A percentile compares a stretch with the other conserved stretches of the same genome.
Evolutionary conservation across 2,329 filamentous ascomycete species (phyloP).

Genomic region (Penicillium olsonii): DNA sequence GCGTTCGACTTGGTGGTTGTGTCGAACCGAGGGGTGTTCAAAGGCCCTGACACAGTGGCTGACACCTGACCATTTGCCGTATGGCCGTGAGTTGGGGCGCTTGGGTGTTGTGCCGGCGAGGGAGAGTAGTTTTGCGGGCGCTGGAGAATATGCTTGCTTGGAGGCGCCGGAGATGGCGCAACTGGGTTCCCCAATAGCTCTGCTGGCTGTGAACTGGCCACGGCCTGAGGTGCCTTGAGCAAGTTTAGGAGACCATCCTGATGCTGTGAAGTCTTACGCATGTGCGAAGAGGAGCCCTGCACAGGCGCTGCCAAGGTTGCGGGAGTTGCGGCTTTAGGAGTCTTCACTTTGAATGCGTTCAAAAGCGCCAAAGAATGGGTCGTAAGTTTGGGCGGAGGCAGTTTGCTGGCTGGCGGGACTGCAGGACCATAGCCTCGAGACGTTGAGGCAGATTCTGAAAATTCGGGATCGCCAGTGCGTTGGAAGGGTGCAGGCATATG

Average conservation of each 20-base stretch:
- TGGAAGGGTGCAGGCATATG: constrained; percentile 48
- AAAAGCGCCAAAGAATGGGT: constrained; percentile 60
- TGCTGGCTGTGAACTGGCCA: constrained; percentile 25
- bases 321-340: constrained; percentile 24
- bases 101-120: constrained; percentile 14
- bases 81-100: constrained; percentile 16
- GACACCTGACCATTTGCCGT: constrained; percentile 29
- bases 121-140: constrained; percentile 23
- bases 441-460: constrained; percentile 39
- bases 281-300: constrained; percentile 7
- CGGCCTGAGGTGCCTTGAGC: constrained; percentile 28
- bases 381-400: constrained; percentile 61
- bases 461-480: constrained; percentile 48
- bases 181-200: constrained; percentile 49
- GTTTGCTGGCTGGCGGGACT: constrained; percentile 57
- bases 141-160: constrained; percentile 36
- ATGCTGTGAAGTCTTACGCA: constrained; percentile 35
- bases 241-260: constrained; percentile 40
- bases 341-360: constrained; percentile 56
- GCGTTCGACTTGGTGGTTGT: constrained; percentile 26
- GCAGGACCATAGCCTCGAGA: constrained; percentile 43
- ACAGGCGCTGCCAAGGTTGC: constrained; percentile 18
- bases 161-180: constrained; percentile 29
- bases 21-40: constrained; percentile 44
- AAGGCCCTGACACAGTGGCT: constrained; percentile 43